Percentiles rank a stretch among this genome's conserved stretches.
These are phyloP conservation scores for Geotrichum australiense DNA, from an alignment of 1,139 yeast species.

Conservation along the genomic window DNA sequence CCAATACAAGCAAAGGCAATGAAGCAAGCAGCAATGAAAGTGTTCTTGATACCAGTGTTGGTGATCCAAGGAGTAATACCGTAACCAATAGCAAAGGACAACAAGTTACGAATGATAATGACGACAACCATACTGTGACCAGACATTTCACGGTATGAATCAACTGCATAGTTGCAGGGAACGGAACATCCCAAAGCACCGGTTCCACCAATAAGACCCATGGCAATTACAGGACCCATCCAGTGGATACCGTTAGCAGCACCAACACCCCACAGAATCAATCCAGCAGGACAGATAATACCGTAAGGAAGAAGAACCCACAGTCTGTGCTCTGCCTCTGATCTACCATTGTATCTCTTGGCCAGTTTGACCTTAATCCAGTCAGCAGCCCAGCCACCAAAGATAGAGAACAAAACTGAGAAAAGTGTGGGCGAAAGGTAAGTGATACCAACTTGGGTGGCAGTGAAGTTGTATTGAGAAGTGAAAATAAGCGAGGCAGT, in stretches of 20 bases:
- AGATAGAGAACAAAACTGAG: slow-evolving; percentile 60
- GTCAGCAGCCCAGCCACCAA: slow-evolving; percentile 48
- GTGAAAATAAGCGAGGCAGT: slow-evolving; percentile 51
- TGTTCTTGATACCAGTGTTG: slow-evolving; percentile 40
- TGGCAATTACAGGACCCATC: slow-evolving; percentile 40
- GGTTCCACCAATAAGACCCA: slow-evolving; percentile 44
- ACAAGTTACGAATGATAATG: slow-evolving; percentile 31
- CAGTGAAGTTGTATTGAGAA: slow-evolving; percentile 58
- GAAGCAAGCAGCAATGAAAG: slow-evolving; percentile 42
- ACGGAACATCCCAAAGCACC: slow-evolving; percentile 49
- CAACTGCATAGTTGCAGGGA: slow-evolving; percentile 48
- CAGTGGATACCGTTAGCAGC: slow-evolving; percentile 55
- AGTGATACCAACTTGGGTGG: slow-evolving; percentile 71
- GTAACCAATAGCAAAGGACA: slow-evolving; percentile 45
- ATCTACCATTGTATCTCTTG: slow-evolving; percentile 55
- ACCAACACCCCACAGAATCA: slow-evolving; percentile 75
- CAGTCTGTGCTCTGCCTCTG: slow-evolving; percentile 71
- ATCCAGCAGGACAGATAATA: slow-evolving; percentile 61
- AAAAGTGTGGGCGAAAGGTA: slow-evolving; percentile 73
- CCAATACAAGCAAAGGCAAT: slow-evolving; percentile 40
- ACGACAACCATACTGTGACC: slow-evolving; percentile 46
- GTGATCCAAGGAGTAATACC: slow-evolving; percentile 46
- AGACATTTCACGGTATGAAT: slow-evolving; percentile 48
- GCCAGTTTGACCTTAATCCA: slow-evolving; percentile 63
- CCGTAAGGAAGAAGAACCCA: slow-evolving; percentile 61